Evolutionary conservation across 2,329 filamentous ascomycete species (phyloP).

Genomic region (Diplocarpon rosae): DNA sequence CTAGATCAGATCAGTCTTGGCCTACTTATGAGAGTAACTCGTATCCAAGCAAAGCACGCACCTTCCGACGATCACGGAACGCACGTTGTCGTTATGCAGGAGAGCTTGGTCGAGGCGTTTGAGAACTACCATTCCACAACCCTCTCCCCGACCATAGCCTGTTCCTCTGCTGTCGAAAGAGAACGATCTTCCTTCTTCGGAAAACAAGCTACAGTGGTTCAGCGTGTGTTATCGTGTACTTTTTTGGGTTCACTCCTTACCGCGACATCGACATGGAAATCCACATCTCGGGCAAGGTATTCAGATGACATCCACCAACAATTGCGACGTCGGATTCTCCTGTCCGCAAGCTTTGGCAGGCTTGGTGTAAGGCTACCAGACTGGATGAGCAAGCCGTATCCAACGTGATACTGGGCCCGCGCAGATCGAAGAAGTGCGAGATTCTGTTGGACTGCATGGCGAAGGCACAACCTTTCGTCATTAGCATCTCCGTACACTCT

Average conservation of each 20-base stretch:
- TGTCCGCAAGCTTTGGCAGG: slow-evolving; percentile 38
- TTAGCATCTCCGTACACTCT: neutral
- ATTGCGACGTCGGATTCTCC: slow-evolving; percentile 34
- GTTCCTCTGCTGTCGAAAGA: slow-evolving; percentile 46
- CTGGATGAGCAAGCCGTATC: slow-evolving; percentile 46
- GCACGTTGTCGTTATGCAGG: slow-evolving; percentile 32
- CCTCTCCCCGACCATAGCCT: slow-evolving; percentile 56
- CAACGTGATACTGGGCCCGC: slow-evolving; percentile 42
- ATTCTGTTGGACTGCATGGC: slow-evolving; percentile 42
- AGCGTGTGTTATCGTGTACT: slow-evolving; percentile 19
- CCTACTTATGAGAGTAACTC: neutral
- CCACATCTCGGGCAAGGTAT: slow-evolving; percentile 10
- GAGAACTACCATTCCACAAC: slow-evolving; percentile 46
- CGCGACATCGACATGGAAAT: slow-evolving; percentile 23
- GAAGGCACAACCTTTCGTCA: slow-evolving; percentile 13
- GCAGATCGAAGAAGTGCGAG: slow-evolving; percentile 43
- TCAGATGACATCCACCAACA: slow-evolving; percentile 32
- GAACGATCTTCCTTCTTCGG: slow-evolving; percentile 24
- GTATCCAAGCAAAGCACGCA: neutral
- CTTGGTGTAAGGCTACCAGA: slow-evolving; percentile 43
- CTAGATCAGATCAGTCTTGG: slow-evolving; percentile 12
- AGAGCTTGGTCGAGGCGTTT: slow-evolving; percentile 42
- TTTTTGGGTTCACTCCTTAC: slow-evolving; percentile 6
- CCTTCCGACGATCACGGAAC: slow-evolving; percentile 31
- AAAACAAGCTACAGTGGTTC: slow-evolving; percentile 32